Conservation (phyloP, 2,329 filamentous ascomycete genomes). For the Scedosporium dehoogii region DNA sequence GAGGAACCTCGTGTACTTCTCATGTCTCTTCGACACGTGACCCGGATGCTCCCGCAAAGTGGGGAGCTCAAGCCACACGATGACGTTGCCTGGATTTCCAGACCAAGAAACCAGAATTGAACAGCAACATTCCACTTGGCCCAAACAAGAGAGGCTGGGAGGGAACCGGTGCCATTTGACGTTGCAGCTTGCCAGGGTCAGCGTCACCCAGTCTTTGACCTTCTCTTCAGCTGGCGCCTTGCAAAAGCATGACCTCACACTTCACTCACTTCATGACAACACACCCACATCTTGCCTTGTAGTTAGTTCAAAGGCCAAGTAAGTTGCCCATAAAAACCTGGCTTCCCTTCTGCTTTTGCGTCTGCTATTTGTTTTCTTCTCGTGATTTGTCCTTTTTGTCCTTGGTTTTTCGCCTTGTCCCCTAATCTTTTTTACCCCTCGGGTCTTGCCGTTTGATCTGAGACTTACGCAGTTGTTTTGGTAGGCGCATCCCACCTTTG, state of each 20-base stretch:
- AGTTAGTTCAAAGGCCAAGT: background rate
- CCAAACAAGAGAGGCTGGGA: background rate
- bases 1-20: no score
- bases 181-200: background rate
- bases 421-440: no score
- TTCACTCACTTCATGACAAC: slow-evolving; percentile 4
- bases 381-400: no score
- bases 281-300: background rate
- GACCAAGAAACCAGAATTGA: background rate
- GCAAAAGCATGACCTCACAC: background rate
- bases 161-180: background rate
- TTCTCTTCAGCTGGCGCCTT: background rate
- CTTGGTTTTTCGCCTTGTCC: no score
- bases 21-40: background rate
- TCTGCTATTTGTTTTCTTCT: no score
- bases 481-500: background rate
- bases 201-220: background rate
- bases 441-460: no score
- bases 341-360: background rate
- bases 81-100: background rate
- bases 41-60: background rate
- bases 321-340: background rate
- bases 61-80: background rate
- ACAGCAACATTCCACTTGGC: no score
- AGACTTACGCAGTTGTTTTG: background rate